Base-by-base conservation (phyloP, 2,329 filamentous ascomycete species). In the Phialophora macrospora region DNA sequence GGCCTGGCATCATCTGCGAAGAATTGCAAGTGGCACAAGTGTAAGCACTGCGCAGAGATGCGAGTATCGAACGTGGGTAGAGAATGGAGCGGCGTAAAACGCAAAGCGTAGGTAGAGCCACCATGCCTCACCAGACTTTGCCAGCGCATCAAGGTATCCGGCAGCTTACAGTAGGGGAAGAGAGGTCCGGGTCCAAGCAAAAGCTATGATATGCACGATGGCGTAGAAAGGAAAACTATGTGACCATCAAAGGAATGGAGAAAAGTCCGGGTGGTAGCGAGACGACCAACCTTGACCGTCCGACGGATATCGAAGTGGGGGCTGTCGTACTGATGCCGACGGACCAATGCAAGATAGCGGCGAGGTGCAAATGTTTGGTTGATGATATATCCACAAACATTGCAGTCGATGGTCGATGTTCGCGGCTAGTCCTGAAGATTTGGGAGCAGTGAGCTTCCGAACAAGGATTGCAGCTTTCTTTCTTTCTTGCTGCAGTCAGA, bases 151-250 rank as follows among this genome's bases (percentile, higher is more conserved):
- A 70, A 51, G 38, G 62, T 52, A 51, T 62, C 63, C 65, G 57
- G 60, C 62, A 58, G 48, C 56, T 55, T 44, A 60, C 59, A 58
- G 62, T 52, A 61, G 60, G 64, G 65, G 51, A 55, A 48, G 52
- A 38, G 38, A 60, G 58, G 28, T 60, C 58, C 58, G 58, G 48
- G 59, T 52, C 64, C 59, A 60, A 64, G 61, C 26, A 59, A 66
- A 65, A 63, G 66, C 54, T 46, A 67, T 70, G 63, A 65, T 68
- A 71, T 68, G 63, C 67, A 67, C 65, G 66, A 70, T 70, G 66
- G 64, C 62, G 67, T 67, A 67, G 67, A 63, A 51, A 58, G 34
- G 20, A 57, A 41, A 51, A 65, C 52, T 44, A 54, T 63, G 34
- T 60, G 51, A 62, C 56, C 38, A 55, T 61, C 28, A 49, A 54